Percentiles rank a stretch among this genome's conserved stretches.
phyloP scores from a whole-genome alignment of 2,329 filamentous ascomycete species.

The Shiraia bambusicola region DNA sequence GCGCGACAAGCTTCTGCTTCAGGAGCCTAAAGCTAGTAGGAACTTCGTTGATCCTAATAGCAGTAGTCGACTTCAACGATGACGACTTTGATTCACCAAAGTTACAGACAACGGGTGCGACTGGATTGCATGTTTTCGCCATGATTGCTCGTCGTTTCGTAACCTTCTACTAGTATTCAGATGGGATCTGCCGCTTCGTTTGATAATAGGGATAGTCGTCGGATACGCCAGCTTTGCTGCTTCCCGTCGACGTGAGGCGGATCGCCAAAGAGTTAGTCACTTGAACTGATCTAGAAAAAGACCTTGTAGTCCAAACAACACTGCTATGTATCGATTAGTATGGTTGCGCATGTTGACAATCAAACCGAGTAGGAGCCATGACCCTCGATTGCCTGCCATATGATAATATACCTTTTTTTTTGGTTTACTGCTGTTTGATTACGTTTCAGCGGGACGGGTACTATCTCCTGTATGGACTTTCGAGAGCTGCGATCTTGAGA shows the following conservation, averaged over 20 bases:
- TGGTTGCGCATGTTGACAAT: conserved; percentile 26
- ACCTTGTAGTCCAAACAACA: conserved; percentile 37
- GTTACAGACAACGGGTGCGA: conserved; percentile 32
- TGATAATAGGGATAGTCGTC: conserved; percentile 43
- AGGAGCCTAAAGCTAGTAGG: conserved; percentile 33
- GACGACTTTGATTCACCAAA: conserved; percentile 39
- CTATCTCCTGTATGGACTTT: conserved; percentile 58
- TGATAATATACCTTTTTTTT: conserved; percentile 47
- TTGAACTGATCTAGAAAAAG: conserved; percentile 33
- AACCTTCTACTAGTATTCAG: conserved; percentile 48
- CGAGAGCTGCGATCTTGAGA: conserved; percentile 59
- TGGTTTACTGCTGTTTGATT: conserved; percentile 18
- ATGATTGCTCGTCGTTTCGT: conserved; percentile 48
- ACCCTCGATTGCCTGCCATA: conserved; percentile 35
- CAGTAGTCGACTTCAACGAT: conserved; percentile 42
- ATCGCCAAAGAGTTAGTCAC: conserved; percentile 34
- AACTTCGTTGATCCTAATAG: conserved; percentile 33
- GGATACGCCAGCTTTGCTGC: conserved; percentile 46
- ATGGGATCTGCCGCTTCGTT: conserved; percentile 52
- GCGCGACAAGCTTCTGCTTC: conserved; percentile 27
- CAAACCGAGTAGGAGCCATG: conserved; percentile 34
- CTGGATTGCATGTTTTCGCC: conserved; percentile 44
- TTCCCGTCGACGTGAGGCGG: conserved; percentile 24
- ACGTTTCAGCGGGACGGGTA: conserved; percentile 50
- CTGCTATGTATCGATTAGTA: conserved; percentile 40